These are phyloP conservation scores for Stipa capillata DNA, from an alignment of 176 grass and related monocot species.

Conservation along the genomic window DNA sequence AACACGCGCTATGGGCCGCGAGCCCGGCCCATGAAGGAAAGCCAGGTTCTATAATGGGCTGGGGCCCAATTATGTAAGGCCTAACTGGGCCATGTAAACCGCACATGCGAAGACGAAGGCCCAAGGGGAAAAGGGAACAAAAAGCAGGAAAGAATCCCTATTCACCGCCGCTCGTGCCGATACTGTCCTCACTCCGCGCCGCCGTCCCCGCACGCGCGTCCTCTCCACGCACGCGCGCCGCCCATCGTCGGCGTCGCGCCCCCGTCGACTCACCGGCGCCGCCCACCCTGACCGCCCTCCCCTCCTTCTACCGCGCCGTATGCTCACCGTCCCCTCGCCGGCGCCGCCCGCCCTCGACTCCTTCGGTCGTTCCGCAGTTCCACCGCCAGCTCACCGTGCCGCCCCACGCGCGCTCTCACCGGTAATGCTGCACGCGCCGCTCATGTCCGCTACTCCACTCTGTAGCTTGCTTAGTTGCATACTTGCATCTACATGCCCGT, in stretches of 20 bases:
- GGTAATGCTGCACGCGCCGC: background rate
- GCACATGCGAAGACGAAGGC: background rate
- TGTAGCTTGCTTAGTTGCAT: background rate
- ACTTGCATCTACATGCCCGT: background rate
- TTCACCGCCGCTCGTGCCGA: background rate
- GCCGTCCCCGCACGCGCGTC: background rate
- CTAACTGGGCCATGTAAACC: background rate
- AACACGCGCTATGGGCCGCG: too few species aligned
- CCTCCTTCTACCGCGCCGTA: too few species aligned
- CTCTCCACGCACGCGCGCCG: background rate
- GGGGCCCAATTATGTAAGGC: background rate
- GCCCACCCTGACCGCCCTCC: too few species aligned
- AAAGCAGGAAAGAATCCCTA: background rate
- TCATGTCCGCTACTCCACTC: background rate
- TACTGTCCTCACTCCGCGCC: background rate
- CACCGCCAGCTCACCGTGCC: background rate
- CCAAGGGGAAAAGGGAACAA: background rate
- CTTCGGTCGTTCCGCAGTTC: background rate
- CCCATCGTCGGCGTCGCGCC: background rate
- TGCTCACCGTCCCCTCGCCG: too few species aligned
- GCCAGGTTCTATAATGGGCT: too few species aligned
- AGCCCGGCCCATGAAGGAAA: background rate
- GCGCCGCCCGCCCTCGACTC: background rate
- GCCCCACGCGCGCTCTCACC: background rate
- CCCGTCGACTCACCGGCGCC: background rate